Percentiles rank a stretch among this genome's conserved stretches.
Evolutionary conservation across 768 basidiomycete genomes (phyloP).

Genomic region (Brasilioporus rufonigricans): DNA sequence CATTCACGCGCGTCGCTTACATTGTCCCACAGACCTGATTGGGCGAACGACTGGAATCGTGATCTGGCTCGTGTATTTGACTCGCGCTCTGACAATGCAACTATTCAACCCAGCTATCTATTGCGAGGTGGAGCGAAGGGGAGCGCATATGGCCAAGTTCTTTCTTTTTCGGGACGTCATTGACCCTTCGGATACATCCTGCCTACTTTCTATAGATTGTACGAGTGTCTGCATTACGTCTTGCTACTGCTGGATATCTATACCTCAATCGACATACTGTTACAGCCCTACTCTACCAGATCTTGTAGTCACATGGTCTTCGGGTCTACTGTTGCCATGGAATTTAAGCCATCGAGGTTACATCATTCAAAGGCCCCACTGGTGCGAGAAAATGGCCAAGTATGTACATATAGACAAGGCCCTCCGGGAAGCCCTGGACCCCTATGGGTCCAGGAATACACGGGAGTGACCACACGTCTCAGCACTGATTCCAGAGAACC

Average conservation of each 20-base stretch:
- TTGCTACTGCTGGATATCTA: not conserved
- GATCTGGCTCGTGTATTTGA: slow-evolving; percentile 9
- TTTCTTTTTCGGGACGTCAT: slow-evolving; percentile 14
- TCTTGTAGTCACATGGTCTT: slow-evolving; percentile 5
- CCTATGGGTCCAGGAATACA: too few relatives aligned
- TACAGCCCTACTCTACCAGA: slow-evolving; percentile 17
- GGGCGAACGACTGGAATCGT: slow-evolving; percentile 22
- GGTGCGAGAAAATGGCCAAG: not conserved
- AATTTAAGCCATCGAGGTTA: not conserved
- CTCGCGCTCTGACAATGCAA: not conserved
- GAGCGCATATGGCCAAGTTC: slow-evolving; percentile 3
- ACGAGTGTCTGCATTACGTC: not conserved
- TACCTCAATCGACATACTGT: slow-evolving; percentile 2
- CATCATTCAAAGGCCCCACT: not conserved
- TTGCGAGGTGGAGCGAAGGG: slow-evolving; percentile 3
- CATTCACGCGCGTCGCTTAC: not conserved
- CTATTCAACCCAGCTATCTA: slow-evolving; percentile 1
- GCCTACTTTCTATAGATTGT: not conserved
- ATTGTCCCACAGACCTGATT: slow-evolving; percentile 5
- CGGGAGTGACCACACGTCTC: too few relatives aligned
- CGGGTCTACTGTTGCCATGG: not conserved
- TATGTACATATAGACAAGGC: too few relatives aligned
- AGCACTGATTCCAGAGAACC: too few relatives aligned
- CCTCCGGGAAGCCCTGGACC: too few relatives aligned
- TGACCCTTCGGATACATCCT: slow-evolving; percentile 7